Evolutionary conservation across 2,329 filamentous ascomycete species (phyloP), one percentile per base, ranked within the genome.

Genomic region (Ilyonectria sp.): DNA sequence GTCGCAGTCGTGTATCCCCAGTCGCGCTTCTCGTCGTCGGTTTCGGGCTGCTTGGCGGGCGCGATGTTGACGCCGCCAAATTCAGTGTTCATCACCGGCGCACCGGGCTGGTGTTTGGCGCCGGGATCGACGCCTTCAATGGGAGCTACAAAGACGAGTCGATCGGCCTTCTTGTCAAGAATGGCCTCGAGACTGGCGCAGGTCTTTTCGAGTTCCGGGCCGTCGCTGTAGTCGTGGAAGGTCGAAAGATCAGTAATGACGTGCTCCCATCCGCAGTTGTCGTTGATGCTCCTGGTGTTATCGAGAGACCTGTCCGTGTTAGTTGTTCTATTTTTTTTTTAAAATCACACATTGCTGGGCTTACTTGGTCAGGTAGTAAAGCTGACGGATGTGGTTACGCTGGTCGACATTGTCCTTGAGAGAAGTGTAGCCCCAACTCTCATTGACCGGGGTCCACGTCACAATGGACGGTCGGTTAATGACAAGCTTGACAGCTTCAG

Each of bases 231-330:
- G 77, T 92, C 90, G 76, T 92, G 91, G 81, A 91, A 93, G 0
- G 90, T 92, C 26, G 87, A 89, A 2, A 92, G 80, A 71, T 92
- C 90, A 0, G 88, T 90, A 11, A 83, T 72, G 6, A 92, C 89
- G 69, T 92, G 90, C 74, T 92, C 90, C 91, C 91, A 92, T 37
- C 91, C 91, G 70, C 90, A 92, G 78, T 93, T 92, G 77, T 92
- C 90, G 74, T 92, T 93, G 74, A 93, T 84, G 17, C 89, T 89
- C 6, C 91, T 81, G 0, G 87, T 91, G 1, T 87, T 84, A 69
- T 93, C 91, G 2, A 92, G 82, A 0, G 84, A 84, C 61, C 80
- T 81, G 49, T 6, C 13, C 17, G 3, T 19, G 52, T 76, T 26
- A 73, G 69, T 50, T 53, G n/a, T 17, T 17, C 29, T 10, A 31